Conservation (phyloP, 202 grass and related monocot species). For the Miscanthus sacchariflorus region DNA sequence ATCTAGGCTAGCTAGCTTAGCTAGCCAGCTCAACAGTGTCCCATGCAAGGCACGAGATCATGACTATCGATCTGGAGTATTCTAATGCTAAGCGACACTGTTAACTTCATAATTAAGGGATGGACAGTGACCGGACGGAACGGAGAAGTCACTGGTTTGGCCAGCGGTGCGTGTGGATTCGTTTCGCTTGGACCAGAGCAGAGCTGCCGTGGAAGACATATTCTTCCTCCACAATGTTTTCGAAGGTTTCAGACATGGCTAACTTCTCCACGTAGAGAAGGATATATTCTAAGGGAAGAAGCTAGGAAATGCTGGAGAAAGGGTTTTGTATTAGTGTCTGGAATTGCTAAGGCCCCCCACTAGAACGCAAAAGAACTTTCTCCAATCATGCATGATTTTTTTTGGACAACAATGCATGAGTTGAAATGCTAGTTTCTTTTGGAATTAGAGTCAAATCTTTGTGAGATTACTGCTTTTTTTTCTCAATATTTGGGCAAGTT, state of each 20-base stretch:
- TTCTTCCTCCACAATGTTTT: neutral
- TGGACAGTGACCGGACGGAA: neutral
- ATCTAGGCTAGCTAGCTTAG: neutral
- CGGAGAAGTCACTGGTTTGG: conserved; percentile 31
- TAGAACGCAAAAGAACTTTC: neutral
- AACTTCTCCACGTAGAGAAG: neutral
- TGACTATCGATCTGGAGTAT: conserved; percentile 13
- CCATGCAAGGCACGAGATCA: conserved; percentile 48
- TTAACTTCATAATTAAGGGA: conserved; percentile 5
- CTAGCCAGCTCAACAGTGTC: conserved; percentile 24
- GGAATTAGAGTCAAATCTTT: neutral
- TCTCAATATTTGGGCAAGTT: neutral
- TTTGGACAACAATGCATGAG: neutral
- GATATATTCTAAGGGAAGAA: neutral
- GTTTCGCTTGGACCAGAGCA: neutral
- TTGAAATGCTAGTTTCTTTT: neutral
- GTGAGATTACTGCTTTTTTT: neutral
- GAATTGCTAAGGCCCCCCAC: neutral
- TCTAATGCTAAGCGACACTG: neutral
- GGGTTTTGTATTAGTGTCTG: neutral
- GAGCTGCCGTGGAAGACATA: neutral
- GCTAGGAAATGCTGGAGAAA: neutral
- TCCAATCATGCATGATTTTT: neutral
- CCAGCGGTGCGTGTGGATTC: conserved; percentile 28
- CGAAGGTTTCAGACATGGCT: conserved; percentile 16